Conservation (phyloP, 2,329 filamentous ascomycete species). For the Diplodia intermedia region DNA sequence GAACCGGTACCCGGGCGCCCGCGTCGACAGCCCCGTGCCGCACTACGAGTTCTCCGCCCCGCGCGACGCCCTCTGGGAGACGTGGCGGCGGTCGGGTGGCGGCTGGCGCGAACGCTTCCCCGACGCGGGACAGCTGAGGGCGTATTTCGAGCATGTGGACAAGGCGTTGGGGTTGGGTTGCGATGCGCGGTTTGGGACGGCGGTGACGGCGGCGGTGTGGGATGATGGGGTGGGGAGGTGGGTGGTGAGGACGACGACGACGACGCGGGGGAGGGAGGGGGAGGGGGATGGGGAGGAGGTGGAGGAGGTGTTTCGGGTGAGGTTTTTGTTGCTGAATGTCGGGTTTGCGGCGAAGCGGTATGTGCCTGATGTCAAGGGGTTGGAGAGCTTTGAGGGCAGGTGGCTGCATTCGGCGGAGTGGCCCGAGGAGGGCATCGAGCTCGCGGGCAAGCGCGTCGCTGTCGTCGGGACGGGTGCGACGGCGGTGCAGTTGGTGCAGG, state of each 20-base stretch:
- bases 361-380: constrained; percentile 44
- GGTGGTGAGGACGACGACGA: constrained; percentile 43
- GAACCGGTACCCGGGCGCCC: constrained; percentile 43
- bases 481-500: constrained; percentile 41
- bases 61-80: constrained; percentile 37
- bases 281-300: constrained; percentile 44
- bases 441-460: constrained; percentile 35
- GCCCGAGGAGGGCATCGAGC: constrained; percentile 33
- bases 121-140: constrained; percentile 44
- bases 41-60: constrained; percentile 44
- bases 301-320: constrained; percentile 34
- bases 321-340: constrained; percentile 44
- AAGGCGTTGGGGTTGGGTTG: constrained; percentile 45
- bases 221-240: constrained; percentile 43
- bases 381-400: constrained; percentile 46
- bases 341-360: constrained; percentile 45
- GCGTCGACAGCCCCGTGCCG: constrained; percentile 30
- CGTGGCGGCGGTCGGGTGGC: constrained; percentile 34
- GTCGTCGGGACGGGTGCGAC: constrained; percentile 42
- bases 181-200: constrained; percentile 53
- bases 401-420: constrained; percentile 42
- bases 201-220: constrained; percentile 45
- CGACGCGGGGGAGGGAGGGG: constrained; percentile 42
- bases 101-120: constrained; percentile 48
- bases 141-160: constrained; percentile 46